Evolutionary conservation across 768 basidiomycete genomes (phyloP).

Genomic region (Boletus barrowsii): DNA sequence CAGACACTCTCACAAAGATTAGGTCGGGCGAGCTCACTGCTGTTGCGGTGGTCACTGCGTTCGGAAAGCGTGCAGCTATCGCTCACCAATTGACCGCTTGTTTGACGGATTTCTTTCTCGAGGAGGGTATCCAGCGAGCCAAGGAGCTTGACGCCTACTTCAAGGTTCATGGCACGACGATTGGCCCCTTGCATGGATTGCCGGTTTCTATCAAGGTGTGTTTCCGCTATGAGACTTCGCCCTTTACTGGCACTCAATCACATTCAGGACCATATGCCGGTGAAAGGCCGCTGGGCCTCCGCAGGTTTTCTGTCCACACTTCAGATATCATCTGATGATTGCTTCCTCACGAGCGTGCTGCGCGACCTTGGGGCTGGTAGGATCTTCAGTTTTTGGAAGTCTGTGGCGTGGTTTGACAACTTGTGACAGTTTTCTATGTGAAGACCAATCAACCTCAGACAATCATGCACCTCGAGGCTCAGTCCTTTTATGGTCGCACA

Average conservation of each 20-base stretch:
- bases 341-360: conserved; percentile 34
- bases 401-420: conserved; percentile 3
- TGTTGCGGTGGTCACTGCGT: conserved; percentile 41
- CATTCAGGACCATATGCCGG: conserved; percentile 36
- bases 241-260: not conserved
- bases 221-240: not conserved
- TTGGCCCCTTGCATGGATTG: conserved; percentile 44
- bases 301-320: conserved; percentile 33
- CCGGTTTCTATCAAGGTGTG: conserved; percentile 41
- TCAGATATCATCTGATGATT: conserved; percentile 26
- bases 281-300: conserved; percentile 40
- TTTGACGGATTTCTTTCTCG: conserved; percentile 45
- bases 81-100: conserved; percentile 46
- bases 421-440: conserved; percentile 38
- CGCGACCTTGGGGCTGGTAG: conserved; percentile 41
- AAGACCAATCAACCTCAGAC: conserved; percentile 44
- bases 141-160: conserved; percentile 41
- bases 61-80: conserved; percentile 49
- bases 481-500: conserved; percentile 34
- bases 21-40: conserved; percentile 32
- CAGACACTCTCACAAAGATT: conserved; percentile 29
- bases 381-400: not conserved
- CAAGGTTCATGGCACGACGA: conserved; percentile 33
- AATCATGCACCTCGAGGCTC: conserved; percentile 38
- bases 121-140: conserved; percentile 39